Evolutionary conservation across 2,329 filamentous ascomycete genomes (phyloP).

Genomic region (Alternaria viburni): DNA sequence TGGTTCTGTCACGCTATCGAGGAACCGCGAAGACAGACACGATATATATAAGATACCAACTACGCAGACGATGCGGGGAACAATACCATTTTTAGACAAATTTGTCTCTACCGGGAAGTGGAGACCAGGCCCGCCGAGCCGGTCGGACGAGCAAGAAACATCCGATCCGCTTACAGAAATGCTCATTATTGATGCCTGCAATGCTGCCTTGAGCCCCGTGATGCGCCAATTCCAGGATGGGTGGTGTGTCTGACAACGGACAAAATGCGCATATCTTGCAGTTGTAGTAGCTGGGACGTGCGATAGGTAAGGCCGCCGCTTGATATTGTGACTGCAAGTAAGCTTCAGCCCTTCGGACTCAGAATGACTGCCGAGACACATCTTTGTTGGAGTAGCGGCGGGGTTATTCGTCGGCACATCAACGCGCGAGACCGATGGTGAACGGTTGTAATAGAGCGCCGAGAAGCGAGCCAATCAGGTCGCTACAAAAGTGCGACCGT

Average conservation of each 20-base stretch:
- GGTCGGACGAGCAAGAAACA: background rate
- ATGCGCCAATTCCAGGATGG: background rate
- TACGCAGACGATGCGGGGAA: background rate
- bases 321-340: background rate
- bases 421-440: background rate
- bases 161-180: background rate
- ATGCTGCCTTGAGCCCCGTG: background rate
- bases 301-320: background rate
- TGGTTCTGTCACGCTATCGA: too few species aligned
- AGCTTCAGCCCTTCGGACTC: background rate
- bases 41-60: background rate
- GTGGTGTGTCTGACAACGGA: background rate
- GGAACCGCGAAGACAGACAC: background rate
- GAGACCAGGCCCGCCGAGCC: background rate
- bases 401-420: background rate
- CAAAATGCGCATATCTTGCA: background rate
- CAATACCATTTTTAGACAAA: background rate
- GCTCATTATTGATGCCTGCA: background rate
- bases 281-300: background rate
- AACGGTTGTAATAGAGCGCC: background rate
- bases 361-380: background rate
- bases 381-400: background rate
- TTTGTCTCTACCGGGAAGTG: background rate
- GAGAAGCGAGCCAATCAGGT: background rate
- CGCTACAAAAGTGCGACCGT: background rate